Conservation (phyloP, 495 filamentous ascomycete genomes). For the Tuber borchii region DNA sequence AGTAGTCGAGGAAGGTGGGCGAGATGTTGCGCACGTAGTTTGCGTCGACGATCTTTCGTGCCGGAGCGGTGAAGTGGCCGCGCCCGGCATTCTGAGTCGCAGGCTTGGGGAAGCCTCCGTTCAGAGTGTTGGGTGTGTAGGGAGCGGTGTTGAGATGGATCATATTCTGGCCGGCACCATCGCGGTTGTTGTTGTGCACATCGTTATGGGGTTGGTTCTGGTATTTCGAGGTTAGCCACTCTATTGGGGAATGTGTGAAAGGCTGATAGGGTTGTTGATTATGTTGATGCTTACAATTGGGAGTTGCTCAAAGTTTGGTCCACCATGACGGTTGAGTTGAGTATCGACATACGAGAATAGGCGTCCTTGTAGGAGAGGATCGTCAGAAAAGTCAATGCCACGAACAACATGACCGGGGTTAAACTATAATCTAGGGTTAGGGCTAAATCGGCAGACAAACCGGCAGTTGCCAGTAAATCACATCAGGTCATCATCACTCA, state of each 20-base stretch:
- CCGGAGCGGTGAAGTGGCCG: conserved; percentile 68
- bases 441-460: not conserved
- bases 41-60: conserved; percentile 49
- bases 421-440: conserved; percentile 42
- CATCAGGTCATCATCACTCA: conserved; percentile 40
- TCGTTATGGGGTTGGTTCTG: conserved; percentile 56
- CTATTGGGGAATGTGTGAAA: not conserved
- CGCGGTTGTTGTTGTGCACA: conserved; percentile 72
- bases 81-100: conserved; percentile 63
- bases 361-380: conserved; percentile 67
- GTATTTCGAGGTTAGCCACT: conserved; percentile 7
- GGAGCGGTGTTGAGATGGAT: conserved; percentile 52
- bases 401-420: conserved; percentile 59
- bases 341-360: conserved; percentile 72
- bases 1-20: conserved; percentile 65
- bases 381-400: conserved; percentile 66
- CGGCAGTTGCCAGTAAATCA: not conserved
- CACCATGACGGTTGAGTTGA: conserved; percentile 63
- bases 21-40: conserved; percentile 55
- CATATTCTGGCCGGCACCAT: conserved; percentile 52
- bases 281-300: conserved; percentile 48
- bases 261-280: not conserved
- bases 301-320: conserved; percentile 69
- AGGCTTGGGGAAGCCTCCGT: conserved; percentile 58
- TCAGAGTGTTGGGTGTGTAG: conserved; percentile 63